A percentile compares a stretch with the other conserved stretches of the same genome.
phyloP scores from a whole-genome alignment of 139 green algal genomes.

The Ostreobium quekettii region DNA sequence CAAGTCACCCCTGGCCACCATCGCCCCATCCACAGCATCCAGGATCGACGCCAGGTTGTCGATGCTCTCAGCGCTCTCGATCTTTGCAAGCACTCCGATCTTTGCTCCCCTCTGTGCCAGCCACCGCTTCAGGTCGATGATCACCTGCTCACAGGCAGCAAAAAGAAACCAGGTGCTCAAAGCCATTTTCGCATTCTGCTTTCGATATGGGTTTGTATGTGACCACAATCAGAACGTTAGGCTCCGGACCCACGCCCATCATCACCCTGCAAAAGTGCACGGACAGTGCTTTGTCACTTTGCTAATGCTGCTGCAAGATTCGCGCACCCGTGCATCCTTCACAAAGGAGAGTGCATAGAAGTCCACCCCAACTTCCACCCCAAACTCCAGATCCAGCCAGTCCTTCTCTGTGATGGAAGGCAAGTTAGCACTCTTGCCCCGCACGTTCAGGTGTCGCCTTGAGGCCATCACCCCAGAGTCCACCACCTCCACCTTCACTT shows the following conservation, averaged over 20 bases:
- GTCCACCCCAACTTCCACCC: conserved; percentile 58
- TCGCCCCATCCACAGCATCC: conserved; percentile 69
- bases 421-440: conserved; percentile 70
- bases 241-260: too few relatives aligned
- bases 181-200: neutral
- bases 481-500: conserved; percentile 55
- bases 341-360: conserved; percentile 76
- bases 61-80: conserved; percentile 64
- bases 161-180: neutral
- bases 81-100: conserved; percentile 60
- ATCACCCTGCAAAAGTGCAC: too few relatives aligned
- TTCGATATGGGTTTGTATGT: too few relatives aligned
- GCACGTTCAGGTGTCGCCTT: conserved; percentile 71
- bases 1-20: conserved; percentile 74
- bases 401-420: conserved; percentile 74
- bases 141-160: conserved; percentile 42
- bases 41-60: conserved; percentile 63
- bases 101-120: conserved; percentile 39
- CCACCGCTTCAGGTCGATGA: conserved; percentile 63
- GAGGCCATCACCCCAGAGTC: conserved; percentile 60
- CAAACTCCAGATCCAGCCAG: conserved; percentile 69
- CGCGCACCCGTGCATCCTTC: conserved; percentile 19
- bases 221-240: too few relatives aligned
- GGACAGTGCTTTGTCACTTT: too few relatives aligned
- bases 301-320: too few relatives aligned